Evolutionary conservation across 2,329 filamentous ascomycete genomes (phyloP).

Genomic region (Chrysoporthe cubensis): DNA sequence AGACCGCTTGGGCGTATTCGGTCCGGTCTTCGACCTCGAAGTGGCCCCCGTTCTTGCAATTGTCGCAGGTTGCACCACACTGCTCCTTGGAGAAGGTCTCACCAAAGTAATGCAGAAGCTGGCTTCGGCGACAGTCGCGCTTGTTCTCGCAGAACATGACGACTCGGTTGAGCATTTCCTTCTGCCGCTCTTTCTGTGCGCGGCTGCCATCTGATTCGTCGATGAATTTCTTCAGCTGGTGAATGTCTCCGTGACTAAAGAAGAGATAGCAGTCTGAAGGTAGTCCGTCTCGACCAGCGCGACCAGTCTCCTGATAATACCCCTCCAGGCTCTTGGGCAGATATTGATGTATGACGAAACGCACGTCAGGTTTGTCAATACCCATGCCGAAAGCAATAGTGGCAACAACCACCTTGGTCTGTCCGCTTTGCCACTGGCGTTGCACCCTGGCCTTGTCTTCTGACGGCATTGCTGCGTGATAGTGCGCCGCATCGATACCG

Average conservation of each 20-base stretch:
- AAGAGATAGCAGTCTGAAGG: constrained; percentile 88
- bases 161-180: constrained; percentile 83
- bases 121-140: constrained; percentile 82
- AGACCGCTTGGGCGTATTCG: constrained; percentile 69
- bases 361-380: constrained; percentile 97
- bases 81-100: constrained; percentile 75
- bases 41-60: constrained; percentile 74
- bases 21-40: constrained; percentile 81
- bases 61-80: constrained; percentile 82
- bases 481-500: constrained; percentile 77
- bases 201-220: constrained; percentile 74
- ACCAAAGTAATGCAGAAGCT: constrained; percentile 92
- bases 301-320: constrained; percentile 97
- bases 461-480: constrained; percentile 78
- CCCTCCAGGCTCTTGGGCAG: constrained; percentile 95
- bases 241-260: constrained; percentile 80
- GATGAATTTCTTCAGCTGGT: constrained; percentile 78
- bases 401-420: constrained; percentile 87
- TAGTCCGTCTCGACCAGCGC: constrained; percentile 89
- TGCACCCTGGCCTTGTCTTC: constrained; percentile 74
- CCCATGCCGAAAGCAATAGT: constrained; percentile 99
- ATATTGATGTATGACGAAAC: constrained; percentile 92
- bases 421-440: constrained; percentile 78
- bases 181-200: constrained; percentile 83
- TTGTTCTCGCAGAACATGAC: constrained; percentile 88